Percentiles rank a stretch among this genome's conserved stretches.
These are phyloP conservation scores for Phytomonas sp. DNA, from an alignment of 208 protist genomes.

Conservation along the genomic window DNA sequence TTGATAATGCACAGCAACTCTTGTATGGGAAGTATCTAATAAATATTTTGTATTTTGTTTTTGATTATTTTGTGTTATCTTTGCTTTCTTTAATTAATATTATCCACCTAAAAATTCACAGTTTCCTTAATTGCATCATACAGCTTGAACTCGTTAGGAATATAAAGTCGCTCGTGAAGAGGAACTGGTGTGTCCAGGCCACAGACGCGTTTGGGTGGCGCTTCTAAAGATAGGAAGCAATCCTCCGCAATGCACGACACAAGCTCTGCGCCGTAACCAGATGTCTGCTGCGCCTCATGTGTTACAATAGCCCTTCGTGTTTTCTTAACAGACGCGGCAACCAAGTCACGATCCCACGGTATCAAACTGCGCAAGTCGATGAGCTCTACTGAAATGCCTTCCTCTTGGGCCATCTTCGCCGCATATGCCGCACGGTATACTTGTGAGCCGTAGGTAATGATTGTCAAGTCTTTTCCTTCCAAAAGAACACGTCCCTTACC, in stretches of 20 bases:
- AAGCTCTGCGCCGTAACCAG: slow-evolving; percentile 94
- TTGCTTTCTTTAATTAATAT: background rate
- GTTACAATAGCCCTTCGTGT: slow-evolving; percentile 88
- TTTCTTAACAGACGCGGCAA: slow-evolving; percentile 88
- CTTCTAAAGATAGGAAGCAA: slow-evolving; percentile 94
- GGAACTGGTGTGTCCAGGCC: slow-evolving; percentile 96
- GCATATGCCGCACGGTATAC: slow-evolving; percentile 74
- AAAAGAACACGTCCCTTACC: slow-evolving; percentile 86
- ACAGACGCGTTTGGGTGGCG: slow-evolving; percentile 94
- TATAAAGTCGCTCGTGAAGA: slow-evolving; percentile 92
- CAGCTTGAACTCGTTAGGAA: slow-evolving; percentile 92
- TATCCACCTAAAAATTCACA: slow-evolving; percentile 27
- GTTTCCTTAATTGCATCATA: slow-evolving; percentile 55
- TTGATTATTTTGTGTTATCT: background rate
- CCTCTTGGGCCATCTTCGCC: slow-evolving; percentile 61
- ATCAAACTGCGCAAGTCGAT: slow-evolving; percentile 94
- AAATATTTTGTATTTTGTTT: background rate
- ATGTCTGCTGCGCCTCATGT: slow-evolving; percentile 93
- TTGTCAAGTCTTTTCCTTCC: slow-evolving; percentile 91
- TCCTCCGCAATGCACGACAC: slow-evolving; percentile 86
- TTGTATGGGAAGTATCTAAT: background rate
- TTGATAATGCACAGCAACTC: background rate
- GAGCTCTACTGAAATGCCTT: slow-evolving; percentile 90
- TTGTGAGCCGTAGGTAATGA: slow-evolving; percentile 93
- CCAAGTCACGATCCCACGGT: slow-evolving; percentile 94